A percentile compares a stretch with the other conserved stretches of the same genome.
Evolutionary conservation across 805 yeast genomes (phyloP).

Genomic region (Nadsonia fulvescens): DNA sequence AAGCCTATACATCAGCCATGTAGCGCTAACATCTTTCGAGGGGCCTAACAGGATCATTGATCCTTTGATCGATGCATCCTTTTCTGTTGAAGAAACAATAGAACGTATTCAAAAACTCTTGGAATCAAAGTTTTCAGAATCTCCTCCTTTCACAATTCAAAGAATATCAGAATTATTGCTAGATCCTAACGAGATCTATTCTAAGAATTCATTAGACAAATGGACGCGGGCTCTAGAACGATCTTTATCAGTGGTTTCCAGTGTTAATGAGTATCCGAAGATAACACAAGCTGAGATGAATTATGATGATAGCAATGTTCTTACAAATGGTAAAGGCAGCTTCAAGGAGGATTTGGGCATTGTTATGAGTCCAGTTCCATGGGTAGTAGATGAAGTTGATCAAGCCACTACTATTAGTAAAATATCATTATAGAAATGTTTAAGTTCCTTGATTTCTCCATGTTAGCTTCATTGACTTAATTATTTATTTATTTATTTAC

Average conservation of each 20-base stretch:
- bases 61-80: slow-evolving; percentile 9
- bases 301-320: slow-evolving; percentile 1
- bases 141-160: slow-evolving; percentile 24
- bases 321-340: slow-evolving; percentile 2
- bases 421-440: too few species aligned
- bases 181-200: slow-evolving; percentile 13
- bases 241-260: slow-evolving; percentile 12
- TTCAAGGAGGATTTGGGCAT: slow-evolving; percentile 4
- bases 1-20: too few species aligned
- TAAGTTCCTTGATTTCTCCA: too few species aligned
- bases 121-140: slow-evolving; percentile 9
- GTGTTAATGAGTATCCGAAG: slow-evolving; percentile 10
- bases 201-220: slow-evolving; percentile 11
- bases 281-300: slow-evolving; percentile 5
- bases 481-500: too few species aligned
- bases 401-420: too few species aligned
- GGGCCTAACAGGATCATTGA: slow-evolving; percentile 9
- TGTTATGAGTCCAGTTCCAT: slow-evolving; percentile 4
- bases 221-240: slow-evolving; percentile 15
- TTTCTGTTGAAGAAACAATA: slow-evolving; percentile 6
- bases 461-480: too few species aligned
- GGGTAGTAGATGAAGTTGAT: slow-evolving; percentile 2
- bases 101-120: slow-evolving; percentile 6
- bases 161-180: slow-evolving; percentile 20
- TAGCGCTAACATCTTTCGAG: too few species aligned